phyloP scores from a whole-genome alignment of 371 early-diverging fungal genomes.

The Circinella minor region DNA sequence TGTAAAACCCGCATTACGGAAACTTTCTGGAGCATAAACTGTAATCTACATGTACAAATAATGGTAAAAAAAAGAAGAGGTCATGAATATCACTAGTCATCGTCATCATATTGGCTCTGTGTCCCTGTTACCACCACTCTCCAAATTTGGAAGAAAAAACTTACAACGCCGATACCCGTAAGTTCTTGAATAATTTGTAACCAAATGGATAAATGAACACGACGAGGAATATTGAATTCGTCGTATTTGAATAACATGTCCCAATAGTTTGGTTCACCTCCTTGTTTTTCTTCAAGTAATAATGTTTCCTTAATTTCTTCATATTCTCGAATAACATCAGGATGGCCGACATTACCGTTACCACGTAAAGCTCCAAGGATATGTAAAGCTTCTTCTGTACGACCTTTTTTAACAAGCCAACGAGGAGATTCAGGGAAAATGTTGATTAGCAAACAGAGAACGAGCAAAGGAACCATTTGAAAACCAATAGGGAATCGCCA shows the following conservation, averaged over 20 bases:
- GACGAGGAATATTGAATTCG: constrained; percentile 41
- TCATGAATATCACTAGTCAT: no score
- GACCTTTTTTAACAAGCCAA: constrained; percentile 39
- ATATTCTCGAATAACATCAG: constrained; percentile 39
- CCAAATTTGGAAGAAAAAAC: constrained; percentile 4
- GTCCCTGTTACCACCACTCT: neutral
- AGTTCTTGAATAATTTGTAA: constrained; percentile 49
- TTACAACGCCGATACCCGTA: constrained; percentile 42
- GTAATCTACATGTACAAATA: constrained; percentile 24
- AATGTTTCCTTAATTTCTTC: constrained; percentile 35
- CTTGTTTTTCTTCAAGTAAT: constrained; percentile 30
- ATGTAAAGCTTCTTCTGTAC: constrained; percentile 38
- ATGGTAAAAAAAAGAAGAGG: no score
- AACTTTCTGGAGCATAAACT: constrained; percentile 45
- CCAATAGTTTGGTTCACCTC: constrained; percentile 41
- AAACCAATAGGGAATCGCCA: constrained; percentile 50
- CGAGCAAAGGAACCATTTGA: constrained; percentile 37
- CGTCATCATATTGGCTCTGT: no score
- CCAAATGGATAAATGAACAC: constrained; percentile 48
- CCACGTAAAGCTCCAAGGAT: constrained; percentile 47
- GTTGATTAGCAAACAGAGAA: constrained; percentile 32
- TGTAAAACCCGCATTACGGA: constrained; percentile 37
- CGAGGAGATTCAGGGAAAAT: constrained; percentile 41
- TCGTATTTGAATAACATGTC: constrained; percentile 43
- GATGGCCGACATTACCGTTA: constrained; percentile 37